Conservation (phyloP, 2,329 filamentous ascomycete species). For the Hypoxylon sp. region DNA sequence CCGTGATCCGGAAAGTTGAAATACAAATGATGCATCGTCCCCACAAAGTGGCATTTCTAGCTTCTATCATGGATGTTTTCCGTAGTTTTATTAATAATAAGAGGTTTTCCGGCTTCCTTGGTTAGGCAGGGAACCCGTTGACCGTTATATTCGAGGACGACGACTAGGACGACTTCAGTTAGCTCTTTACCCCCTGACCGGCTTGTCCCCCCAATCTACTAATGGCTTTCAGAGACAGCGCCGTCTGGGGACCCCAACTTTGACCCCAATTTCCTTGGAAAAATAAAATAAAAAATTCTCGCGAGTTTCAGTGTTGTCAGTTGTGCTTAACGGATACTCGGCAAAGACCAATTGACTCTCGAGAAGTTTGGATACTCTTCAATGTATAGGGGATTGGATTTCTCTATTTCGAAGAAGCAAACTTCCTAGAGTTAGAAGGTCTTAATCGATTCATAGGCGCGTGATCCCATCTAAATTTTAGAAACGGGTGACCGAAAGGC, state of each 20-base stretch:
- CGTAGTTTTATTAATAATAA: conserved; percentile 7
- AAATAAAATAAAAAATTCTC: conserved; percentile 1
- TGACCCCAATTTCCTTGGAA: conserved; percentile 9
- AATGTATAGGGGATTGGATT: too few relatives aligned
- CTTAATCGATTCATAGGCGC: background rate
- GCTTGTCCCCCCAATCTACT: too few relatives aligned
- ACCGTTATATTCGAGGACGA: conserved; percentile 7
- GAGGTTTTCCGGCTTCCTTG: conserved; percentile 9
- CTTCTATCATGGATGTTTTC: too few relatives aligned
- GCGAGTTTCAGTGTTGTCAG: background rate
- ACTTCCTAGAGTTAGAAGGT: background rate
- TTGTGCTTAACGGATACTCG: too few relatives aligned
- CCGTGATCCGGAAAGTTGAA: conserved; percentile 4
- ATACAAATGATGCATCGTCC: conserved; percentile 1
- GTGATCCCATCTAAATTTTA: conserved; percentile 10
- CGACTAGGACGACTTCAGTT: conserved; percentile 4
- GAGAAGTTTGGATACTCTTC: too few relatives aligned
- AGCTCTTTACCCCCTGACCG: too few relatives aligned
- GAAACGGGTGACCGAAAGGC: conserved; percentile 21
- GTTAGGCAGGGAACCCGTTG: conserved; percentile 8
- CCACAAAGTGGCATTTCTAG: too few relatives aligned
- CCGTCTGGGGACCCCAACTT: conserved; percentile 11
- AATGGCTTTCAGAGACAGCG: background rate
- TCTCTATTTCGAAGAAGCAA: too few relatives aligned
- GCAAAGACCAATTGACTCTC: too few relatives aligned